Evolutionary conservation across 768 basidiomycete genomes (phyloP), one percentile per base, ranked within the genome.

Genomic region (Rhodotorula sphaerocarpa): DNA sequence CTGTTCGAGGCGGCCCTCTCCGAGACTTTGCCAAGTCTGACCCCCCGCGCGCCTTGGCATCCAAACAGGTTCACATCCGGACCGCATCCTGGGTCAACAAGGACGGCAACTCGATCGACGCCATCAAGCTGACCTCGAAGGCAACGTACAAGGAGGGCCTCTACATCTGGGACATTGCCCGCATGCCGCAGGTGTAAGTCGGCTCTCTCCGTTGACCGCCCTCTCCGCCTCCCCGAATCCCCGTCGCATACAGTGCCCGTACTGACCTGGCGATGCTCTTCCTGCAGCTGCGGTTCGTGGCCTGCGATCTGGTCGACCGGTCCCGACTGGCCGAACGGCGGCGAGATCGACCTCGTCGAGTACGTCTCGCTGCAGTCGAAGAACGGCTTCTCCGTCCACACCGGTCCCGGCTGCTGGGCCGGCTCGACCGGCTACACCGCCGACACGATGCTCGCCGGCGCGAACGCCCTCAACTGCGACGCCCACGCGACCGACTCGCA

Each of bases 381-480:
- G 52, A 52, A 63, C 62, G n/a, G 46, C n/a, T 47, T 58, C 51
- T 47, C 44, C 5, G 61, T 63, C 16, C 61, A 63, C 61, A 63
- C 61, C 3, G 51, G 44, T 1, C 45, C 52, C 21, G 61, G 61
- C 10, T 55, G 55, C 55, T 55, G 55, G 57, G 62, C 62, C 31
- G 62, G 62, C 21, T 58, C 62, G 44, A 33, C 28, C 1, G 59
- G 59, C 3, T 63, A 60, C 48, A 52, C 54, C 0, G 63, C 48
- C 33, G 36, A 27, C 18, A 25, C 54, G 15, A 65, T 60, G 59
- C 55, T 65, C 55, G 44, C 48, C 1, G 50, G 50, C 23, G 41
- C 50, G 27, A 44, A 65, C 36, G 55, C 50, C 10, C 58, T 60
- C 50, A 60, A 65, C 59, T 60, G 64, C 45, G 59, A 60, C 31